Conservation (phyloP, 345 rosid species). For the Acer saccharum region DNA sequence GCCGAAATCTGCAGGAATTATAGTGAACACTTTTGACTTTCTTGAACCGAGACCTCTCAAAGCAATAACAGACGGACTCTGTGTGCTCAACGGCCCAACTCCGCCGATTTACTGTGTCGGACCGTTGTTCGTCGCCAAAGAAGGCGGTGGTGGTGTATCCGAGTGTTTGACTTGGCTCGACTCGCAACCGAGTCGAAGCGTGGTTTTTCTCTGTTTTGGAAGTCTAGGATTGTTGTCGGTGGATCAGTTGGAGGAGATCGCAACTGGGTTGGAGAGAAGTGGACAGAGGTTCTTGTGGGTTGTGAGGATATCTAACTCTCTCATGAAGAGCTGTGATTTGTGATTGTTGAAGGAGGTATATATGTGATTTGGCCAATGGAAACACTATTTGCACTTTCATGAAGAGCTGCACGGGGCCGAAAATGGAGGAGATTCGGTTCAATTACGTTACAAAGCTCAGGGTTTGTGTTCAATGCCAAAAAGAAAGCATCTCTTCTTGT, state of each 20-base stretch:
- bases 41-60: slow-evolving; percentile 46
- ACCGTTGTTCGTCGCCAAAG: slow-evolving; percentile 37
- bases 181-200: slow-evolving; percentile 45
- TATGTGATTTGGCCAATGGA: too few species aligned
- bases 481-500: too few species aligned
- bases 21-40: slow-evolving; percentile 53
- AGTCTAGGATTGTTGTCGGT: slow-evolving; percentile 51
- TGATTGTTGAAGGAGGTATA: too few species aligned
- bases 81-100: slow-evolving; percentile 33
- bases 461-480: too few species aligned
- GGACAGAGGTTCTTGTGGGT: slow-evolving; percentile 58
- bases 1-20: slow-evolving; percentile 43
- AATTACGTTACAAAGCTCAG: too few species aligned
- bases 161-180: slow-evolving; percentile 54
- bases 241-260: slow-evolving; percentile 47
- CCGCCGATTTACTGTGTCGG: slow-evolving; percentile 58
- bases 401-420: too few species aligned
- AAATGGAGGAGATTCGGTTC: too few species aligned
- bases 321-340: too few species aligned
- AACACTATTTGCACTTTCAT: too few species aligned
- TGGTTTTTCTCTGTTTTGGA: slow-evolving; percentile 61
- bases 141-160: background rate
- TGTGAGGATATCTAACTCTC: slow-evolving; percentile 20
- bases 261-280: slow-evolving; percentile 50
- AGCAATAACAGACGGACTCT: slow-evolving; percentile 46